These are phyloP conservation scores for Saprolegnia diclina DNA, from an alignment of 352 stramenopile species.

Conservation along the genomic window DNA sequence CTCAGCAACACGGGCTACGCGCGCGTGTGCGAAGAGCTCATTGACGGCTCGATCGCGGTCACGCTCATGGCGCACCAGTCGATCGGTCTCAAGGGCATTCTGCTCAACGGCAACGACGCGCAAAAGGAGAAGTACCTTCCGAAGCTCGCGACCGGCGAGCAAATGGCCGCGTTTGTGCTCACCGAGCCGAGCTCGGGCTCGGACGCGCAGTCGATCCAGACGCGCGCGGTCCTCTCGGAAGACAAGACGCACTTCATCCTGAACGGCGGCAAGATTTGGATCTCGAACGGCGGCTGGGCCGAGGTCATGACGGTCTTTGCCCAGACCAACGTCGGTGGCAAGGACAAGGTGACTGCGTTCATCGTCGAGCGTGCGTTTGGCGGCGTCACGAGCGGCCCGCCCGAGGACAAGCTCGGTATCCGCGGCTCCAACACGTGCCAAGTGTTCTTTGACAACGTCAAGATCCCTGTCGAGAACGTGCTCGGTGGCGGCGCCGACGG, in stretches of 20 bases:
- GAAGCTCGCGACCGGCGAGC: slow-evolving; percentile 82
- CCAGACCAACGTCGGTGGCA: slow-evolving; percentile 91
- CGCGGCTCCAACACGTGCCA: slow-evolving; percentile 95
- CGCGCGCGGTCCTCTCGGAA: slow-evolving; percentile 81
- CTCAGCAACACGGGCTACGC: slow-evolving; percentile 82
- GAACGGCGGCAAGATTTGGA: slow-evolving; percentile 96
- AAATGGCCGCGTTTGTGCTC: slow-evolving; percentile 81
- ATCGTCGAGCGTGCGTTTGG: slow-evolving; percentile 93
- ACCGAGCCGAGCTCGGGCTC: slow-evolving; percentile 89
- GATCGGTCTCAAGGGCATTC: slow-evolving; percentile 82
- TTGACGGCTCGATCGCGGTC: slow-evolving; percentile 65
- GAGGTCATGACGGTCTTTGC: slow-evolving; percentile 97
- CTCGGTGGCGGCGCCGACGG: slow-evolving; percentile 72
- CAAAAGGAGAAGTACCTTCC: slow-evolving; percentile 86
- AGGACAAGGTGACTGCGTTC: slow-evolving; percentile 97
- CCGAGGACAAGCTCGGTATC: slow-evolving; percentile 97
- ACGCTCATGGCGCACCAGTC: slow-evolving; percentile 86
- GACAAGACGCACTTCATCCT: slow-evolving; percentile 89
- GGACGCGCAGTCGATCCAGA: slow-evolving; percentile 88
- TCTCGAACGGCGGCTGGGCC: slow-evolving; percentile 95
- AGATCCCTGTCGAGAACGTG: slow-evolving; percentile 89
- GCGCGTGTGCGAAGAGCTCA: slow-evolving; percentile 80
- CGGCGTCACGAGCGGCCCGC: slow-evolving; percentile 86
- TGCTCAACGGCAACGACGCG: slow-evolving; percentile 78
- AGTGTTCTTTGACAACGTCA: slow-evolving; percentile 94